Evolutionary conservation across 495 filamentous ascomycete species (phyloP).

Genomic region (Talaromyces nanjingensis): DNA sequence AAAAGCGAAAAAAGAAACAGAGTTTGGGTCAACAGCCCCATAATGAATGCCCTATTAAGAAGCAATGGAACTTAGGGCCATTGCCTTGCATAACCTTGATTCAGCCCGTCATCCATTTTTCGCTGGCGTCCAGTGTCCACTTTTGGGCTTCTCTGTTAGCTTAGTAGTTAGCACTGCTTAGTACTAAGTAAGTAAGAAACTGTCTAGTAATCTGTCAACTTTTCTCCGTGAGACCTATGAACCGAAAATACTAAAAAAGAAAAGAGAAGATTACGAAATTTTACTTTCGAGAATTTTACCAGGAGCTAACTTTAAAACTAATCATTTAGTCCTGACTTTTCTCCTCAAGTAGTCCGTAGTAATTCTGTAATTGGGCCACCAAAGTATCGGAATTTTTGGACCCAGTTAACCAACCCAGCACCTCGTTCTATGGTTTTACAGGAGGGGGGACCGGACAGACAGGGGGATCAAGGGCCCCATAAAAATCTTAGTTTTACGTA

Average conservation of each 20-base stretch:
- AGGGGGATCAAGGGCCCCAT: background rate
- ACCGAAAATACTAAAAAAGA: background rate
- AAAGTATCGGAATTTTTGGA: constrained; percentile 2
- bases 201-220: background rate
- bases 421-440: background rate
- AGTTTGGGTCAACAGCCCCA: background rate
- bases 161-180: too few species aligned
- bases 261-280: background rate
- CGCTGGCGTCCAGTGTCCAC: background rate
- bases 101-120: background rate
- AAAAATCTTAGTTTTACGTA: background rate
- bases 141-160: background rate
- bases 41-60: background rate
- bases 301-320: background rate
- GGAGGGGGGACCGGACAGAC: background rate
- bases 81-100: constrained; percentile 5
- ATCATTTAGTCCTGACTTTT: background rate
- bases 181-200: background rate
- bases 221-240: background rate
- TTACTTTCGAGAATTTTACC: background rate
- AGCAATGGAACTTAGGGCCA: background rate
- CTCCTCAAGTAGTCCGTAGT: background rate
- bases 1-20: background rate
- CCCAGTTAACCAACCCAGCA: background rate
- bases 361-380: background rate